A percentile compares a stretch with the other conserved stretches of the same genome.
phyloP scores from a whole-genome alignment of 2,329 filamentous ascomycete species.

The Fusarium longipes region DNA sequence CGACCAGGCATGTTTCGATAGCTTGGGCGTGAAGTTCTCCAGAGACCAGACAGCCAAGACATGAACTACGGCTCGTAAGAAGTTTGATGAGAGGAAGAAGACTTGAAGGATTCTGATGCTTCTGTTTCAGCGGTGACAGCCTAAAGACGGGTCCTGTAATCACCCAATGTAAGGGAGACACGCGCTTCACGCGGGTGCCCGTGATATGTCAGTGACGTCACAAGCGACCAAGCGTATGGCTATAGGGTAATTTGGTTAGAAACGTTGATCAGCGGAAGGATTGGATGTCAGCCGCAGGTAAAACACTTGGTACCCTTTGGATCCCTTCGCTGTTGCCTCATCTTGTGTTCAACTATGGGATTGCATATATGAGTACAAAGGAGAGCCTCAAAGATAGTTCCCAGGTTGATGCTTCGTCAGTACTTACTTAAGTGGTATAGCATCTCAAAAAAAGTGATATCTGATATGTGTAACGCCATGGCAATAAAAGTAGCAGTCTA shows the following conservation, averaged over 20 bases:
- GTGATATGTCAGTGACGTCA: constrained; percentile 24
- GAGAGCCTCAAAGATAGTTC: too few species aligned
- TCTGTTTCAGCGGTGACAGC: background rate
- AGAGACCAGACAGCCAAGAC: constrained; percentile 30
- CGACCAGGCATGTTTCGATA: constrained; percentile 45
- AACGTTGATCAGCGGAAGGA: too few species aligned
- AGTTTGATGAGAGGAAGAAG: background rate
- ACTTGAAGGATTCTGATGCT: background rate
- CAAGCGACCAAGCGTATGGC: background rate
- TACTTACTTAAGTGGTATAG: too few species aligned
- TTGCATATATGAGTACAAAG: too few species aligned
- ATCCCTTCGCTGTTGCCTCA: too few species aligned
- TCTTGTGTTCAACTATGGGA: too few species aligned
- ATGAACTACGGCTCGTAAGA: background rate
- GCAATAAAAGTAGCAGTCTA: too few species aligned
- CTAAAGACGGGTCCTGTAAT: constrained; percentile 7
- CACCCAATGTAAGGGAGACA: constrained; percentile 8
- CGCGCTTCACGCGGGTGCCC: constrained; percentile 25
- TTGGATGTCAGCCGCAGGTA: too few species aligned
- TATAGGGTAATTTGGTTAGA: constrained; percentile 2
- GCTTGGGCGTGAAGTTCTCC: constrained; percentile 22
- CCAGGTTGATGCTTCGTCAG: too few species aligned
- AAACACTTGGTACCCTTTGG: too few species aligned
- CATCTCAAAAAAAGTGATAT: too few species aligned
- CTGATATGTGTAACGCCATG: too few species aligned